A percentile compares a stretch with the other conserved stretches of the same genome.
These are phyloP conservation scores for Dothistroma pini DNA, from an alignment of 2,329 filamentous ascomycete genomes.

Conservation along the genomic window DNA sequence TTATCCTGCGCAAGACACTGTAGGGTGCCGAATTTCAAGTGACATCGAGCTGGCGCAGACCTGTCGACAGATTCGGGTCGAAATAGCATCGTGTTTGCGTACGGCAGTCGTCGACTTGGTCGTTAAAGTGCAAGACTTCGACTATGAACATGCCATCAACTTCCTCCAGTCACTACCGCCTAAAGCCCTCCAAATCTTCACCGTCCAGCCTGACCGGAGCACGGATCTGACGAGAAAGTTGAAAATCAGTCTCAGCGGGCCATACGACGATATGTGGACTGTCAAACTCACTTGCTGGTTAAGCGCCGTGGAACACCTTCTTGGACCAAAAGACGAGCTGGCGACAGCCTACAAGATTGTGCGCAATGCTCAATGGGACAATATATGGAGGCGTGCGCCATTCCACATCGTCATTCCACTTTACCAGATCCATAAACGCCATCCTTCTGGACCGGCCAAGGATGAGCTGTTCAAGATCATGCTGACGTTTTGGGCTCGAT, in stretches of 20 bases:
- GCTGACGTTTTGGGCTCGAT: background rate
- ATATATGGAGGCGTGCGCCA: background rate
- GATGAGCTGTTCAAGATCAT: background rate
- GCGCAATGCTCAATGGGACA: background rate
- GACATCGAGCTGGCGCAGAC: background rate
- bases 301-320: background rate
- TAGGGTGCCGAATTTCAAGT: background rate
- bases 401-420: background rate
- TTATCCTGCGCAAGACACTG: background rate
- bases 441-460: background rate
- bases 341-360: background rate
- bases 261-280: background rate
- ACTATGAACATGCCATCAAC: background rate
- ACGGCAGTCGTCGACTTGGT: background rate
- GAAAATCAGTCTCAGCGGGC: background rate
- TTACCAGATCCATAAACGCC: background rate
- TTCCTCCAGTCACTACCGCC: background rate
- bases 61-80: background rate
- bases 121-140: background rate
- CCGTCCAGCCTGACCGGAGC: background rate
- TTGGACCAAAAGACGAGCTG: background rate
- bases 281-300: background rate
- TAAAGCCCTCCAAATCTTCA: background rate
- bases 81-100: background rate
- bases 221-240: background rate